Percentiles rank a stretch among this genome's conserved stretches.
phyloP scores from a whole-genome alignment of 768 basidiomycete genomes.

The Mycena venus region DNA sequence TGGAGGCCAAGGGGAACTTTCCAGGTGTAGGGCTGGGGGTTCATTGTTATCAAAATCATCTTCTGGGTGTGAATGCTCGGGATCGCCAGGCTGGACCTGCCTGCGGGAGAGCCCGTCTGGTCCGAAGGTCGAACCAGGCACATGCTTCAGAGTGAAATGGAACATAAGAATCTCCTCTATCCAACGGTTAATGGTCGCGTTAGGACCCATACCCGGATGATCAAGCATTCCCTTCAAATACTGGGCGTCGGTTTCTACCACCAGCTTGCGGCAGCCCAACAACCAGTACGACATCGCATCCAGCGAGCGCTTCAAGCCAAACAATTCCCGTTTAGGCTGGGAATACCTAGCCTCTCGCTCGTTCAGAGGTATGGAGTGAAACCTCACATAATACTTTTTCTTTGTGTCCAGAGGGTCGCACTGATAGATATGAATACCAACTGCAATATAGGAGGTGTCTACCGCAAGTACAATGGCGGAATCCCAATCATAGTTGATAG shows the following conservation, averaged over 20 bases:
- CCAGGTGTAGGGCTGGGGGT: background rate
- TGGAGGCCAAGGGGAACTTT: background rate
- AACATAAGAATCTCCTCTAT: too few species aligned
- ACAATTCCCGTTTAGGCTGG: slow-evolving; percentile 57
- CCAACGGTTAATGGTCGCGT: slow-evolving; percentile 51
- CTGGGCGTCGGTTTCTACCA: too few species aligned
- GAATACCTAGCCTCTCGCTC: slow-evolving; percentile 48
- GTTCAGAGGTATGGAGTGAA: slow-evolving; percentile 50
- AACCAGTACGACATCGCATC: slow-evolving; percentile 32
- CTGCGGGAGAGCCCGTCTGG: background rate
- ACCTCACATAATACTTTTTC: background rate
- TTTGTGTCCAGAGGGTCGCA: too few species aligned
- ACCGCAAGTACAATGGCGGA: background rate
- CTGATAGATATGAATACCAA: background rate
- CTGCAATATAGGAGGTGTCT: background rate
- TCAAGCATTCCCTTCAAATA: slow-evolving; percentile 52
- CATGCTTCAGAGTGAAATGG: slow-evolving; percentile 42
- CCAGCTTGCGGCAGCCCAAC: too few species aligned
- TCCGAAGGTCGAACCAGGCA: background rate
- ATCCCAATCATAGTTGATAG: too few species aligned
- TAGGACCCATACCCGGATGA: slow-evolving; percentile 50
- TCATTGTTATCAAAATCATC: background rate
- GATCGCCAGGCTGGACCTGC: background rate
- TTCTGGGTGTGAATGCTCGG: background rate
- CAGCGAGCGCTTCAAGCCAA: slow-evolving; percentile 46